Evolutionary conservation across 441 rosid species (phyloP).

Genomic region (Jatropha podagrica): DNA sequence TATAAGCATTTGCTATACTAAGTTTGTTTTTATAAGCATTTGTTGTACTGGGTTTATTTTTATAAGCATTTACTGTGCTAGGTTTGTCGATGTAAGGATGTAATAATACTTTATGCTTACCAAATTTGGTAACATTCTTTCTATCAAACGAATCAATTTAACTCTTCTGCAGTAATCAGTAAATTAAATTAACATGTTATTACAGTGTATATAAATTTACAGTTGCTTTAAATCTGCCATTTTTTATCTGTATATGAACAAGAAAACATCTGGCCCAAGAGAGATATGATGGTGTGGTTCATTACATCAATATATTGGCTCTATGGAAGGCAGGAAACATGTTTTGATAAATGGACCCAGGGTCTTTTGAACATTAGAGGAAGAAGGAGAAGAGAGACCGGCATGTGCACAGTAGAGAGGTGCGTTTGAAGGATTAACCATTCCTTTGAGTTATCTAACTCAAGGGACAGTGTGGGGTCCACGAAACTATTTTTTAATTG

Average conservation of each 20-base stretch:
- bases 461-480: too few relatives aligned
- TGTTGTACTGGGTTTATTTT: too few relatives aligned
- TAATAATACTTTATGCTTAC: too few relatives aligned
- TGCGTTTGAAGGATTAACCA: too few relatives aligned
- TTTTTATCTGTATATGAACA: not conserved
- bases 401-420: too few relatives aligned
- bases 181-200: not conserved
- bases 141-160: not conserved
- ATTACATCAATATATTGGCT: conserved; percentile 2
- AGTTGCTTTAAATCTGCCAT: not conserved
- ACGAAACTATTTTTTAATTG: too few relatives aligned
- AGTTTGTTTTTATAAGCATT: too few relatives aligned
- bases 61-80: too few relatives aligned
- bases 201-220: not conserved
- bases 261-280: not conserved
- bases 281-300: not conserved
- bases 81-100: too few relatives aligned
- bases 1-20: too few relatives aligned
- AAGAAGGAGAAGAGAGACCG: too few relatives aligned
- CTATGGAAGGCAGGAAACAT: not conserved
- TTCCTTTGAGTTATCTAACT: too few relatives aligned
- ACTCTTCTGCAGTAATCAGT: not conserved
- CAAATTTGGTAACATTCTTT: not conserved
- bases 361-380: not conserved
- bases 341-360: not conserved